Conservation (phyloP, 75 land plant genomes). For the Chamaecyparis obtusa region DNA sequence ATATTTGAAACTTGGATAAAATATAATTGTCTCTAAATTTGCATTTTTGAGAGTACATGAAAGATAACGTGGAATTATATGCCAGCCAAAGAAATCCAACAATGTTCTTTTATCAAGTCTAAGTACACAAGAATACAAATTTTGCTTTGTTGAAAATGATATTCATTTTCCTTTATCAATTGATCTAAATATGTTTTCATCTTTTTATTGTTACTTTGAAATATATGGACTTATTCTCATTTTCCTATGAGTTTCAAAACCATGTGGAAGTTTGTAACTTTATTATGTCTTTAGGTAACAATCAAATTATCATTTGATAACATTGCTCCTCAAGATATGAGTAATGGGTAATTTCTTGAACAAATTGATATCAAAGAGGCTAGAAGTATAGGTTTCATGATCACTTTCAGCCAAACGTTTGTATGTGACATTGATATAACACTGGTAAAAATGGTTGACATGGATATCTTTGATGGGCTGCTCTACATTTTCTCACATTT, state of each 20-base stretch:
- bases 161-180: not conserved
- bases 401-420: no score
- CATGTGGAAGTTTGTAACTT: not conserved
- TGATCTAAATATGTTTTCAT: not conserved
- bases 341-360: not conserved
- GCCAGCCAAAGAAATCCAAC: not conserved
- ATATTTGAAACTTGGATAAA: not conserved
- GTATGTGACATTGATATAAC: no score
- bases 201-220: not conserved
- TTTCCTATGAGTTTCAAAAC: not conserved
- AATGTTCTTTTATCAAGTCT: not conserved
- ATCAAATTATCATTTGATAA: not conserved
- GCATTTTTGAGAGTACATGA: not conserved
- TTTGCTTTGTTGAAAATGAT: not conserved
- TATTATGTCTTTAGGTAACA: not conserved
- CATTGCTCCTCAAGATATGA: not conserved
- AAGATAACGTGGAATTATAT: not conserved
- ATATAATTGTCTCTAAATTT: not conserved
- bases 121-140: not conserved
- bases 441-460: no score
- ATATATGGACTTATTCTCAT: not conserved
- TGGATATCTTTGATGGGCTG: no score
- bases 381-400: constrained; percentile 77
- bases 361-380: constrained; percentile 77
- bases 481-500: no score